Percentiles rank a stretch among this genome's conserved stretches.
These are phyloP conservation scores for Penicillium soppii DNA, from an alignment of 495 filamentous ascomycete genomes.

Conservation along the genomic window DNA sequence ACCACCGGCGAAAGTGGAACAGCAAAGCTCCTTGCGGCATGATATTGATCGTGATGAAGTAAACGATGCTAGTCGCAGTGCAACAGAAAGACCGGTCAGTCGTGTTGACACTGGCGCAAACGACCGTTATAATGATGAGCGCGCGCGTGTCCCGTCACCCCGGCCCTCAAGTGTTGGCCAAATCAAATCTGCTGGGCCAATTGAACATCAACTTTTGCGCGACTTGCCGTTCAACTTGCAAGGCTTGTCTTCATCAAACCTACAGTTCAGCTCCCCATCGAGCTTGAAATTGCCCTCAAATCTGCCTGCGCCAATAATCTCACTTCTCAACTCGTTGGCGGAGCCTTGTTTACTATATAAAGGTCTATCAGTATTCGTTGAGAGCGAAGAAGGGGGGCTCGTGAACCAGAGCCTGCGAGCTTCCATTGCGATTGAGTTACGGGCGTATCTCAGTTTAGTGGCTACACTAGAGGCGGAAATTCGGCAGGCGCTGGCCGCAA, in stretches of 20 bases:
- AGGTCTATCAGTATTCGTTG: conserved; percentile 74
- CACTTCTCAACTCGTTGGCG: conserved; percentile 82
- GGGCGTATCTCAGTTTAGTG: conserved; percentile 89
- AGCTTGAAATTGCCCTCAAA: conserved; percentile 71
- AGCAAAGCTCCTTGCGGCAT: conserved; percentile 27
- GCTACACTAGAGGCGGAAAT: conserved; percentile 95
- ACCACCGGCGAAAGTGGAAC: conserved; percentile 16
- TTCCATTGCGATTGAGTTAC: conserved; percentile 78
- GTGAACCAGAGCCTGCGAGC: conserved; percentile 93
- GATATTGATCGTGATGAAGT: conserved; percentile 22
- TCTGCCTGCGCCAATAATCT: conserved; percentile 81
- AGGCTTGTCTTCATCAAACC: conserved; percentile 80
- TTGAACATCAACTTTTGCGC: conserved; percentile 75
- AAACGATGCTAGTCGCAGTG: conserved; percentile 10
- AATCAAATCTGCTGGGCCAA: conserved; percentile 49
- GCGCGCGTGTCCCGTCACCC: conserved; percentile 11
- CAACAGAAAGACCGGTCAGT: conserved; percentile 15
- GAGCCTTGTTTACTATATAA: conserved; percentile 91
- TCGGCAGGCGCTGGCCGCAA: conserved; percentile 65
- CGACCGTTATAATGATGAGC: conserved; percentile 19
- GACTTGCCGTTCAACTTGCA: conserved; percentile 94
- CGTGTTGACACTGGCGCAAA: conserved; percentile 18
- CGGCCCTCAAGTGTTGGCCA: conserved; percentile 9
- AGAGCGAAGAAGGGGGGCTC: conserved; percentile 66
- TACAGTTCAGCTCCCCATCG: conserved; percentile 68